Evolutionary conservation across 495 filamentous ascomycete genomes (phyloP), one percentile per base, ranked within the genome.

Genomic region (Glarea lozoyensis): DNA sequence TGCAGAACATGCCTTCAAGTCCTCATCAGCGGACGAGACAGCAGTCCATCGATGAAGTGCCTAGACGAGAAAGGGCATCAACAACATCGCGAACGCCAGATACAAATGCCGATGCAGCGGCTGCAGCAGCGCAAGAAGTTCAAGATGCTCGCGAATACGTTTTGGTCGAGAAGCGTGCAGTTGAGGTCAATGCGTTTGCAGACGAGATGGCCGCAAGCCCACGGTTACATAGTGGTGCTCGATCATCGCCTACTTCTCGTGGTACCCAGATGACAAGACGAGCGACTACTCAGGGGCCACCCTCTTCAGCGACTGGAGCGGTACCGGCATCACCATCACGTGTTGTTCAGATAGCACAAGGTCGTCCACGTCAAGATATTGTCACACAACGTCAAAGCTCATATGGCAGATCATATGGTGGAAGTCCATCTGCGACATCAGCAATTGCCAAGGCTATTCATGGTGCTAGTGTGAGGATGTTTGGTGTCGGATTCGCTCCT

Each of bases 101-200:
- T 35, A 82, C 80, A 25, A 70, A 74, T 23, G 86, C 90, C 50
- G 78, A 87, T 35, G 82, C 80, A 25, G 70, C 74, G 22, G 86
- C 90, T 50, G 75, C 72, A 44, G 84, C 84, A 16, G 88, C 83
- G 10, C 86, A 94, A 51, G 89, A 93, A 42, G 77, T 92, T 4
- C 86, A 84, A 1, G 85, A 93, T 57, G 88, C 93, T 56, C 72
- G 88, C 49, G 92, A 96, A 52, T 98, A 96, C 50, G 90, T 98
- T 24, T 64, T 98, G 13, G 86, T 98, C 15, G 93, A 98, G 62
- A 97, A 96, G 66, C 81, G 81, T 39, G 81, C 82, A 6, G 88
- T 97, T 3, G 87, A 96, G 60, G 90, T 97, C 20, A 96, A 98
- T 64, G 90, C 92, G 3, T 86, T 98, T 57, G 92, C 92, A 7